These are phyloP conservation scores for Setaria italica DNA, from an alignment of 202 grass and related monocot genomes.

Conservation along the genomic window DNA sequence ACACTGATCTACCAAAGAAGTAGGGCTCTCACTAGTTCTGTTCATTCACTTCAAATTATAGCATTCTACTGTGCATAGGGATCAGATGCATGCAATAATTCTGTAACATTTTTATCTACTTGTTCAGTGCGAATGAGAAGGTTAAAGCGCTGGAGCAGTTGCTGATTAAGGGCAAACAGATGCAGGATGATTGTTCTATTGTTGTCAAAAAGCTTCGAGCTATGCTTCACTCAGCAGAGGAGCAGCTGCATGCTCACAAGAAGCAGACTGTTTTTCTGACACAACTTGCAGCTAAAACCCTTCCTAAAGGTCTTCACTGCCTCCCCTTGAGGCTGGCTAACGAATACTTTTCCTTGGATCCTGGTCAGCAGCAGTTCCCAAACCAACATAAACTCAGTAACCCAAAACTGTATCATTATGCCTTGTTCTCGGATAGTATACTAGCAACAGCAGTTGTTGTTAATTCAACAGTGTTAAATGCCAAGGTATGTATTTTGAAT, in stretches of 20 bases:
- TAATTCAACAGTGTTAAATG: slow-evolving; percentile 79
- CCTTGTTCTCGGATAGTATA: slow-evolving; percentile 86
- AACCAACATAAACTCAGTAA: slow-evolving; percentile 69
- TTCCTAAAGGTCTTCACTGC: slow-evolving; percentile 87
- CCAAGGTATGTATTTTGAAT: slow-evolving; percentile 62
- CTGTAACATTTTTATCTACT: slow-evolving; percentile 45
- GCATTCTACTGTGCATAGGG: neutral
- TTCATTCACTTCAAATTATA: slow-evolving; percentile 25
- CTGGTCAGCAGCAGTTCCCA: slow-evolving; percentile 51
- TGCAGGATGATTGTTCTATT: no score
- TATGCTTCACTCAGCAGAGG: no score
- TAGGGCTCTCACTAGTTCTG: neutral
- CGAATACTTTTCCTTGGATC: slow-evolving; percentile 65
- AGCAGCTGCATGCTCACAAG: no score
- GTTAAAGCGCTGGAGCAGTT: no score
- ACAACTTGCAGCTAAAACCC: slow-evolving; percentile 83
- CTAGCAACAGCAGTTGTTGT: slow-evolving; percentile 80
- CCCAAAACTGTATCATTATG: slow-evolving; percentile 77
- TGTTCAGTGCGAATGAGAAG: slow-evolving; percentile 51
- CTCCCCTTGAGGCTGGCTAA: slow-evolving; percentile 68
- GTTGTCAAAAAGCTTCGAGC: no score
- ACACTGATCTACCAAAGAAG: slow-evolving; percentile 52
- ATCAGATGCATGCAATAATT: slow-evolving; percentile 1
- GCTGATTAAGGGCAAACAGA: no score
- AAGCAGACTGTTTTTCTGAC: slow-evolving; percentile 74